phyloP scores from a whole-genome alignment of 2,329 filamentous ascomycete genomes.

The Cordyceps tenuipes region DNA sequence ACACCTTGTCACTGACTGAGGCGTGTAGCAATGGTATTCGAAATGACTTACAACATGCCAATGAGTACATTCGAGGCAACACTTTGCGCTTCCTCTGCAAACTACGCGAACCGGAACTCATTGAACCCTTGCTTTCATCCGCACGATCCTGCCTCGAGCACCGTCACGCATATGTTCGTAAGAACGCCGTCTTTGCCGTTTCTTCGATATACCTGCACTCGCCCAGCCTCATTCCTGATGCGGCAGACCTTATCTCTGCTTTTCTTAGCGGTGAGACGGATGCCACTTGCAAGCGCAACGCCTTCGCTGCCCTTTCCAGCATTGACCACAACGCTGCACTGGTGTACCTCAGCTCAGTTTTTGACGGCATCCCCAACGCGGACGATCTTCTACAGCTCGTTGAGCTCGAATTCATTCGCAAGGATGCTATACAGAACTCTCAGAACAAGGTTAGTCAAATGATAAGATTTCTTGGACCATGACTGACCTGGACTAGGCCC shows the following conservation, averaged over 20 bases:
- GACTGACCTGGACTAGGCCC: conserved; percentile 45
- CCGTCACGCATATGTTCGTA: conserved; percentile 93
- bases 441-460: conserved; percentile 72
- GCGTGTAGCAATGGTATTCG: conserved; percentile 80
- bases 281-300: conserved; percentile 94
- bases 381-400: conserved; percentile 90
- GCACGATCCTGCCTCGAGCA: conserved; percentile 90
- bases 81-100: conserved; percentile 98
- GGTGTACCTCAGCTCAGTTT: conserved; percentile 77
- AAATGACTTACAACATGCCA: conserved; percentile 93
- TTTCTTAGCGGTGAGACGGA: conserved; percentile 91
- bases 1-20: conserved; percentile 5
- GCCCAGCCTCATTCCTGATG: conserved; percentile 87
- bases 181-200: conserved; percentile 94
- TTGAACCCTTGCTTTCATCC: conserved; percentile 90
- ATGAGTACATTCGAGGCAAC: conserved; percentile 97
- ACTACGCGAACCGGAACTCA: conserved; percentile 87
- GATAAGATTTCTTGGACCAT: background rate
- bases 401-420: conserved; percentile 94
- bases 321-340: conserved; percentile 93
- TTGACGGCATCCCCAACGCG: conserved; percentile 88
- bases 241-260: conserved; percentile 78
- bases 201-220: conserved; percentile 88
- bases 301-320: conserved; percentile 80
- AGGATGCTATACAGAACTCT: conserved; percentile 89